These are phyloP conservation scores for Globisporangium cederbergense DNA, from an alignment of 352 stramenopile genomes.

Conservation along the genomic window DNA sequence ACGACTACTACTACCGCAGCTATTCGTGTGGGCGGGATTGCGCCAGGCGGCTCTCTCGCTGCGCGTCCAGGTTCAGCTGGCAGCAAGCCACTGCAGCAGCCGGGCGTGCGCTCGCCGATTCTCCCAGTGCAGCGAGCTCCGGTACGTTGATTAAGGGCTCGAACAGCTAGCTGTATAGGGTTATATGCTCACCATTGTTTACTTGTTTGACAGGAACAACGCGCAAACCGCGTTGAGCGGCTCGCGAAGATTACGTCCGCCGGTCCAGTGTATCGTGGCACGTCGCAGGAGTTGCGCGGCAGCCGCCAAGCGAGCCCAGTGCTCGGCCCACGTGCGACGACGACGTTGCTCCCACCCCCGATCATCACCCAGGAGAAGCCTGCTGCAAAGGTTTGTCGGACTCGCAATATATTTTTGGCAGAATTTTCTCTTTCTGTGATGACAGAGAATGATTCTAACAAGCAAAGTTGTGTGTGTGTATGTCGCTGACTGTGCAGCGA, in stretches of 20 bases:
- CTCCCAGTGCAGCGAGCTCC: slow-evolving; percentile 36
- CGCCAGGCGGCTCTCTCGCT: slow-evolving; percentile 15
- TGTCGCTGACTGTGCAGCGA: slow-evolving; percentile 20
- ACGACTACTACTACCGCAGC: not conserved
- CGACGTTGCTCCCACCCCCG: slow-evolving; percentile 17
- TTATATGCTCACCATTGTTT: not conserved
- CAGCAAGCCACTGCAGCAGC: not conserved
- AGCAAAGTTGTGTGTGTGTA: not conserved
- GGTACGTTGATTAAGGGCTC: slow-evolving; percentile 1
- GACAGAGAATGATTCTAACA: not conserved
- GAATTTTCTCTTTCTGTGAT: not conserved
- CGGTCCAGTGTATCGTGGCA: slow-evolving; percentile 31
- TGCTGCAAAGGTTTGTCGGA: slow-evolving; percentile 25
- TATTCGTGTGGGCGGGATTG: slow-evolving; percentile 10
- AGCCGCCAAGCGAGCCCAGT: slow-evolving; percentile 40
- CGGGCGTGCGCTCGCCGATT: slow-evolving; percentile 29
- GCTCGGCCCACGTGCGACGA: slow-evolving; percentile 39
- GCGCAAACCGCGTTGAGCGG: slow-evolving; percentile 32
- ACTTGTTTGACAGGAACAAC: slow-evolving; percentile 16
- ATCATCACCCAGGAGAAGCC: slow-evolving; percentile 23
- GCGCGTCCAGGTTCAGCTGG: slow-evolving; percentile 14
- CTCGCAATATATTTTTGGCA: not conserved
- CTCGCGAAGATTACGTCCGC: slow-evolving; percentile 63
- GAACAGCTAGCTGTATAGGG: no score
- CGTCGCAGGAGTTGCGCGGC: slow-evolving; percentile 3